Conservation (phyloP, 768 basidiomycete species). For the Serendipita sp. region DNA sequence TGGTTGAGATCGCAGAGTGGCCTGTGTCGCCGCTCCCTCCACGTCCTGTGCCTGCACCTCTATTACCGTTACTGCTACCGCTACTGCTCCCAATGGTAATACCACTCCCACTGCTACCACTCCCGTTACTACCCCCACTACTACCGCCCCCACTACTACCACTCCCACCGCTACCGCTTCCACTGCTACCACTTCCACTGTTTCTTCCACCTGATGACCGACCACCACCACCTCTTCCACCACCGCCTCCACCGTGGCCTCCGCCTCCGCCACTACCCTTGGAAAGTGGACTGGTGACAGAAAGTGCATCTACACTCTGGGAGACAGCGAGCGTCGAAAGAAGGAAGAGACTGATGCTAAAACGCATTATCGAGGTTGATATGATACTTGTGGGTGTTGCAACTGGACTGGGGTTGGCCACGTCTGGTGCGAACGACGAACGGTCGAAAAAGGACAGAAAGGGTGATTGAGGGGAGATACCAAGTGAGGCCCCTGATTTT, state of each 20-base stretch:
- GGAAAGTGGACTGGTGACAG: not conserved
- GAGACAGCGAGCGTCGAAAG: not conserved
- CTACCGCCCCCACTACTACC: not conserved
- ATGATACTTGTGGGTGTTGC: too few species aligned
- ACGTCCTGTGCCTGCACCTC: slow-evolving; percentile 13
- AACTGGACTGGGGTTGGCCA: too few species aligned
- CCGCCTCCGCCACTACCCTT: not conserved
- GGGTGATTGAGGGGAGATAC: too few species aligned
- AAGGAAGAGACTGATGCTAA: too few species aligned
- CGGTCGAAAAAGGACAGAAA: too few species aligned
- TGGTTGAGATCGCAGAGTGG: not conserved
- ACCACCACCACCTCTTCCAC: not conserved
- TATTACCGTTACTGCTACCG: too few species aligned
- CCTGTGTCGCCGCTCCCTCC: slow-evolving; percentile 13
- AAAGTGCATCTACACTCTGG: not conserved
- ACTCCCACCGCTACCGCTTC: not conserved
- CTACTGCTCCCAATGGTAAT: not conserved
- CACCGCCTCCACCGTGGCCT: not conserved
- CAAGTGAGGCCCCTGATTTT: too few species aligned
- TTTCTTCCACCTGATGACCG: not conserved
- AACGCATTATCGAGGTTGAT: too few species aligned
- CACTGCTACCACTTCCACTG: not conserved
- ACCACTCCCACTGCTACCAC: not conserved
- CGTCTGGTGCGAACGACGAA: too few species aligned
- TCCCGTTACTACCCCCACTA: not conserved